These are phyloP conservation scores for Styphnolobium japonicum DNA, from an alignment of 306 rosid species.

Conservation along the genomic window DNA sequence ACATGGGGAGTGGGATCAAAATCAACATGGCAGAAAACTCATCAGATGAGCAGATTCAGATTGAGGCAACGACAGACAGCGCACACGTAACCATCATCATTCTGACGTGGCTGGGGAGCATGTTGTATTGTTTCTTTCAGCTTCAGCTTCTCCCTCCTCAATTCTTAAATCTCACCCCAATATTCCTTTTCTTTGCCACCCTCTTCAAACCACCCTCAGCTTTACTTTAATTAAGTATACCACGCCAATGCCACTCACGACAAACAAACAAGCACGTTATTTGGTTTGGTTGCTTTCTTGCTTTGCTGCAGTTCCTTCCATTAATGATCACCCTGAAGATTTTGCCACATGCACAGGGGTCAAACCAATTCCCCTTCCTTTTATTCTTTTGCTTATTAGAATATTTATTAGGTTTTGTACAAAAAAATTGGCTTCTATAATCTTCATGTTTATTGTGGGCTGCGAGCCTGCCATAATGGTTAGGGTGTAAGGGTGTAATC, in stretches of 20 bases:
- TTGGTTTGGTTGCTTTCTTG: not conserved
- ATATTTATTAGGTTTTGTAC: not conserved
- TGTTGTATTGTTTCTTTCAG: conserved; percentile 25
- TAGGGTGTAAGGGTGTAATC: too few species aligned
- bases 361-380: not conserved
- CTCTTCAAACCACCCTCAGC: not conserved
- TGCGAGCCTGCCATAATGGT: too few species aligned
- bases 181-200: not conserved
- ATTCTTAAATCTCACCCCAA: not conserved
- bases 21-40: not conserved
- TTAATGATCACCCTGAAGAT: not conserved
- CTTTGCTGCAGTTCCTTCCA: not conserved
- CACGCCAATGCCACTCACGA: not conserved
- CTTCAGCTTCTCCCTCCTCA: not conserved
- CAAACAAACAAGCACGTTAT: not conserved
- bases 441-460: not conserved
- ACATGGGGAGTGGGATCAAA: conserved; percentile 32
- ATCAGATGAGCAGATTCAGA: conserved; percentile 6
- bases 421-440: not conserved
- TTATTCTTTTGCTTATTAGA: not conserved
- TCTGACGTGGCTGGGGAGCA: conserved; percentile 28
- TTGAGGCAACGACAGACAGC: conserved; percentile 12
- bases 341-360: conserved; percentile 15
- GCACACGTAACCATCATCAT: conserved; percentile 19
- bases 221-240: not conserved